phyloP scores from a whole-genome alignment of 2,329 filamentous ascomycete species.

The Calonectria pseudoreteaudii region DNA sequence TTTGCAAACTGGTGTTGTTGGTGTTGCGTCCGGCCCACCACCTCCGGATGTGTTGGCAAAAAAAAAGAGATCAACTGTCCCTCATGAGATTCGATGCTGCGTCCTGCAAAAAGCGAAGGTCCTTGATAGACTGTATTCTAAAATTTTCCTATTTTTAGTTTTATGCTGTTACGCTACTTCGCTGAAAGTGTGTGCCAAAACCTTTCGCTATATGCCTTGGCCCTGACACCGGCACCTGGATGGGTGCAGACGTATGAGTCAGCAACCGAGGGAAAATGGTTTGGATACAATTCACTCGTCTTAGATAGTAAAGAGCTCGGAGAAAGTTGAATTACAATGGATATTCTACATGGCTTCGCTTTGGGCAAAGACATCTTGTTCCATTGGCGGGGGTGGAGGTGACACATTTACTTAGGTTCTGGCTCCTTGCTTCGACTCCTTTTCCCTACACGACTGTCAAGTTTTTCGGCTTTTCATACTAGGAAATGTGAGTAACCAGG shows the following conservation, averaged over 20 bases:
- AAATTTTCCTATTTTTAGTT: neutral
- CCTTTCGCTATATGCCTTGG: neutral
- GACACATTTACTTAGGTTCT: too few relatives aligned
- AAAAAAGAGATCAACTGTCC: neutral
- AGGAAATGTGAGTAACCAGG: too few relatives aligned
- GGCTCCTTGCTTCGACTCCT: too few relatives aligned
- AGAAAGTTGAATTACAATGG: too few relatives aligned
- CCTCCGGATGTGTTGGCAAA: neutral
- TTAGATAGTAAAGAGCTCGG: too few relatives aligned
- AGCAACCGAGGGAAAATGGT: neutral
- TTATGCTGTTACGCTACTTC: neutral
- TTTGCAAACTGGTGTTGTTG: neutral
- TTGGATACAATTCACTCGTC: too few relatives aligned
- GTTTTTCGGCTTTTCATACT: too few relatives aligned
- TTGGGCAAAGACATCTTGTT: too few relatives aligned
- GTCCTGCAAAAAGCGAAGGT: neutral
- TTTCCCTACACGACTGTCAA: too few relatives aligned
- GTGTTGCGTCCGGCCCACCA: neutral
- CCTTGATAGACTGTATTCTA: neutral
- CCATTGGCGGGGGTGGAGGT: too few relatives aligned
- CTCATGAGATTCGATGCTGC: neutral
- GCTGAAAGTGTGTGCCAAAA: neutral
- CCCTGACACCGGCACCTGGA: neutral
- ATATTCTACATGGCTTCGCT: too few relatives aligned
- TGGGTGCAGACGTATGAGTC: neutral